Base-by-base conservation (phyloP, 345 rosid genomes). In the Corymbia maculata region DNA sequence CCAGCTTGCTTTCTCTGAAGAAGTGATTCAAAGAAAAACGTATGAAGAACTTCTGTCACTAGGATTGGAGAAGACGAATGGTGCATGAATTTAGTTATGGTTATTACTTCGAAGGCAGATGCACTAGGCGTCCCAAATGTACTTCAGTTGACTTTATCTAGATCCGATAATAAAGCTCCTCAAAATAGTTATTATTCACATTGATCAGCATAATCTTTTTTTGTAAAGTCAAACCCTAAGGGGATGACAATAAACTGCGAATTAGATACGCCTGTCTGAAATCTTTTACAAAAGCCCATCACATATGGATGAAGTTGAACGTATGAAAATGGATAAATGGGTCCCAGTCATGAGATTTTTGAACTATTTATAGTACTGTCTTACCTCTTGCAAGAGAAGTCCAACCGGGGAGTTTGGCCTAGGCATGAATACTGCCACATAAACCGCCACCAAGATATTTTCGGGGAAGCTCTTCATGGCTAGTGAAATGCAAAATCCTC, bases 391-490 rank as follows among this genome's bases (percentile, higher is more conserved):
- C 21, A n/a, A 36, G 50, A 21, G 45, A 44, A 16, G 64, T 30
- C 10, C 64, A 16, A 32, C 22, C 17, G 21, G 45, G 87, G 2
- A 14, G 6, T 19, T 52, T 6, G 17, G 53, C 19, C 21, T 52
- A 15, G 95, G 97, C 95, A 95, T 93, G 16, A 85, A 87, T 32
- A 94, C 96, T 14, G 93, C 30, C 85, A 92, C 90, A 86, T 91
- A 95, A 82, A 94, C 91, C 5, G 94, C 94, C 24, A 89, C 94
- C 12, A 85, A 89, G 16, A 93, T 86, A 89, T 93, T 94, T 64
- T 91, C 85, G 15, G 95, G 95, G 86, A 93, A 94, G 3, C 26
- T 91, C 86, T 93, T 95, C 96, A 94, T 94, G 61, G 94, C 92
- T 8, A 92, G 86, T 28, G 97, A 92, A 13, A 91, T 88, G 19